Evolutionary conservation across 768 basidiomycete species (phyloP).

Genomic region (Boletales sp.): DNA sequence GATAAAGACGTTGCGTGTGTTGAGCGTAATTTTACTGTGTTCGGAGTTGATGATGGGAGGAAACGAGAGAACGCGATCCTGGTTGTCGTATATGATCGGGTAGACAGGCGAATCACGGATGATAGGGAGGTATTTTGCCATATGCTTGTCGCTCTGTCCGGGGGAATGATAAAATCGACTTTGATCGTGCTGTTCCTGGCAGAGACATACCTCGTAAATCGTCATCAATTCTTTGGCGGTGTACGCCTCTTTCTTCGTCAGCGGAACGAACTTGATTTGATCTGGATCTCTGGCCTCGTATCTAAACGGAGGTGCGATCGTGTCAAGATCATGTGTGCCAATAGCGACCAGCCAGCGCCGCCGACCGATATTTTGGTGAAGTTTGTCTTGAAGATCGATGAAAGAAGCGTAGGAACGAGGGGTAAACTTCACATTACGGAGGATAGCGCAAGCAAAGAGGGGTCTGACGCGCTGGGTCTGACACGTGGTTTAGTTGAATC

Average conservation of each 20-base stretch:
- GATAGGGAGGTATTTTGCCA: slow-evolving; percentile 85
- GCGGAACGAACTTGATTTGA: slow-evolving; percentile 87
- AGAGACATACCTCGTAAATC: slow-evolving; percentile 73
- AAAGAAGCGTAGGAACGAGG: slow-evolving; percentile 89
- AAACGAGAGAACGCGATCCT: slow-evolving; percentile 89
- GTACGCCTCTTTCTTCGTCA: slow-evolving; percentile 75
- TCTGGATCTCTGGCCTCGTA: slow-evolving; percentile 80
- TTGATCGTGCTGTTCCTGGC: neutral
- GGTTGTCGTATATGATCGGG: slow-evolving; percentile 93
- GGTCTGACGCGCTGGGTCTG: slow-evolving; percentile 84
- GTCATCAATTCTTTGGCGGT: slow-evolving; percentile 91
- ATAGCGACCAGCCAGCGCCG: slow-evolving; percentile 90
- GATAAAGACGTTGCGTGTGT: slow-evolving; percentile 93
- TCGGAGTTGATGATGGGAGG: slow-evolving; percentile 98
- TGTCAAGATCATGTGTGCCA: slow-evolving; percentile 96
- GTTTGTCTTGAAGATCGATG: slow-evolving; percentile 98
- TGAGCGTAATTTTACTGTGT: slow-evolving; percentile 93
- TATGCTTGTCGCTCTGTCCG: slow-evolving; percentile 82
- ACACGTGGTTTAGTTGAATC: neutral
- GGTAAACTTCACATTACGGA: slow-evolving; percentile 89
- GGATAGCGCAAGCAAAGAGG: slow-evolving; percentile 84
- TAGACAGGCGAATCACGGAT: slow-evolving; percentile 95
- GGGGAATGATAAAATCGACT: neutral
- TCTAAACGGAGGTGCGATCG: slow-evolving; percentile 80
- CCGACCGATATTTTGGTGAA: slow-evolving; percentile 94